Evolutionary conservation across 441 rosid genomes (phyloP).

Genomic region (Erodium texanum): DNA sequence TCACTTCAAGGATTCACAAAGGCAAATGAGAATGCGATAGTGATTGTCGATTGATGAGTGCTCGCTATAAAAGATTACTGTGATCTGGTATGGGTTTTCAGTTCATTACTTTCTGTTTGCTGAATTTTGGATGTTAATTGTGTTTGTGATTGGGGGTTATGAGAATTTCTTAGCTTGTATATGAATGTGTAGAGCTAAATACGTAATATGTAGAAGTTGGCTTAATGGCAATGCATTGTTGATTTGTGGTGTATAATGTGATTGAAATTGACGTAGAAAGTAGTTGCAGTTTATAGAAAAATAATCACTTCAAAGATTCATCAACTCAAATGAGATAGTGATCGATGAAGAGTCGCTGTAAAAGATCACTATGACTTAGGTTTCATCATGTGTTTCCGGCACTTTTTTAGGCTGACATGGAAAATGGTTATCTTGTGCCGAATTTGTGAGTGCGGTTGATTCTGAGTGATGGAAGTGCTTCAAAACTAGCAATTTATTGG

Average conservation of each 20-base stretch:
- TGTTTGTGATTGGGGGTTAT: no score
- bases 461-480: neutral
- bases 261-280: neutral
- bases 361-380: no score
- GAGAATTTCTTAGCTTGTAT: neutral
- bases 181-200: neutral
- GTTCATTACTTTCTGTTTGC: neutral
- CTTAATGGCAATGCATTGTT: neutral
- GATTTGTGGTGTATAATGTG: neutral
- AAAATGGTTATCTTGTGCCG: neutral
- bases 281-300: no score
- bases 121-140: no score
- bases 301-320: neutral
- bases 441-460: neutral
- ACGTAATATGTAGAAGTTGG: no score
- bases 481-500: neutral
- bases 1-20: neutral
- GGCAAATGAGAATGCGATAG: neutral
- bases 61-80: no score
- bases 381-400: no score
- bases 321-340: neutral
- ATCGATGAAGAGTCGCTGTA: no score
- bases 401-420: neutral
- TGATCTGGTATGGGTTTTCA: constrained; percentile 45
- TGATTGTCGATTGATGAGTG: no score